Percentiles rank a stretch among this genome's conserved stretches.
Conservation (phyloP, 495 filamentous ascomycete genomes). For the Podospora bellae-mahoneyi region DNA sequence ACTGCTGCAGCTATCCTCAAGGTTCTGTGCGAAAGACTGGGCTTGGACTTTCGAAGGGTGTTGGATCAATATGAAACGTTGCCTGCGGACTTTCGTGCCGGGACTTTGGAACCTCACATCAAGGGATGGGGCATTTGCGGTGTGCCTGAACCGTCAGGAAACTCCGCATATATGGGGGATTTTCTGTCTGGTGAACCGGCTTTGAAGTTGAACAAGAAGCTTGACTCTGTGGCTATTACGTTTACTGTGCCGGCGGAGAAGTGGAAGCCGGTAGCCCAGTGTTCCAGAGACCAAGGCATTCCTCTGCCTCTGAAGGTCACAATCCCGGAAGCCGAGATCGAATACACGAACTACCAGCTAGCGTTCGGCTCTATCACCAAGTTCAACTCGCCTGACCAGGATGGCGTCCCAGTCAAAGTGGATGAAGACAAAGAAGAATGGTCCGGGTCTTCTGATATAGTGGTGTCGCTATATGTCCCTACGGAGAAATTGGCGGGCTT, state of each 20-base stretch:
- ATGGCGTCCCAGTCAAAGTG: conserved; percentile 24
- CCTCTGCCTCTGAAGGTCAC: conserved; percentile 21
- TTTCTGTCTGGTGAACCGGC: background rate
- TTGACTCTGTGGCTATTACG: background rate
- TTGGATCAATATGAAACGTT: background rate
- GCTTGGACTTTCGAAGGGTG: background rate
- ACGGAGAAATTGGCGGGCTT: conserved; percentile 30
- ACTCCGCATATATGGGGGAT: background rate
- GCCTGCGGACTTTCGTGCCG: background rate
- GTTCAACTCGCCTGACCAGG: conserved; percentile 24
- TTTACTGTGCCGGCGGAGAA: background rate
- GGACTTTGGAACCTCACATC: background rate
- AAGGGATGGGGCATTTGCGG: background rate
- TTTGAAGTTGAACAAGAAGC: background rate
- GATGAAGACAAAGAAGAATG: conserved; percentile 28
- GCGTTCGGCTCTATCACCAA: conserved; percentile 33
- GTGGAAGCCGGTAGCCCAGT: conserved; percentile 1
- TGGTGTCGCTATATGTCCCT: conserved; percentile 42
- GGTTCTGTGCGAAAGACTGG: background rate
- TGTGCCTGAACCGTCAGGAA: background rate
- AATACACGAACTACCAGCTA: conserved; percentile 28
- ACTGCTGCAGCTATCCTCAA: background rate
- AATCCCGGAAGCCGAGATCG: background rate
- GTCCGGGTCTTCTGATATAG: conserved; percentile 36
- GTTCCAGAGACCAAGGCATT: background rate